A percentile compares a stretch with the other conserved stretches of the same genome.
phyloP scores from a whole-genome alignment of 2,329 filamentous ascomycete species.

The Hymenoscyphus salicellus region DNA sequence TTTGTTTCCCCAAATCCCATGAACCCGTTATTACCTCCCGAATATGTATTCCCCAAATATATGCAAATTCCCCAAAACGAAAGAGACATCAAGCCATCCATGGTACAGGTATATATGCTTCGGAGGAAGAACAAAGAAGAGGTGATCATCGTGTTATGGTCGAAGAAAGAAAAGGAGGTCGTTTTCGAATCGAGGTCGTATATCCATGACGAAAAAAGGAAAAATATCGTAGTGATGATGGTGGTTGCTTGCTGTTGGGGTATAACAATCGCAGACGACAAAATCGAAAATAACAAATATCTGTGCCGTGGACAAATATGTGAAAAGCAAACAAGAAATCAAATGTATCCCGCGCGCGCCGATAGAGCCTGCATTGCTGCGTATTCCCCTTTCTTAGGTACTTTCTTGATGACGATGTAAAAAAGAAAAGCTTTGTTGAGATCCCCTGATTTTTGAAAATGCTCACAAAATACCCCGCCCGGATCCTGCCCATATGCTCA shows the following conservation, averaged over 20 bases:
- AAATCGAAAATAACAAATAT: conserved; percentile 29
- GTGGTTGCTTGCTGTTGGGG: conserved; percentile 3
- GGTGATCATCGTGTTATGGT: conserved; percentile 7
- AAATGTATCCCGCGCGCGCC: conserved; percentile 39
- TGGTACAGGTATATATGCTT: conserved; percentile 19
- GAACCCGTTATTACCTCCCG: conserved; percentile 7
- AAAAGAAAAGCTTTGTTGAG: conserved; percentile 36
- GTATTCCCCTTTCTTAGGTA: conserved; percentile 49
- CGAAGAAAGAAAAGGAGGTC: background rate
- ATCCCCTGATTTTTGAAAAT: conserved; percentile 29
- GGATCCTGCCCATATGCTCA: conserved; percentile 34
- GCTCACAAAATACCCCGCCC: conserved; percentile 33
- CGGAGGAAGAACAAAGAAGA: conserved; percentile 14
- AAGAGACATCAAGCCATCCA: conserved; percentile 33
- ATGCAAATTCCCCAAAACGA: conserved; percentile 21
- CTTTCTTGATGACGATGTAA: conserved; percentile 28
- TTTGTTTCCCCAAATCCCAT: conserved; percentile 6
- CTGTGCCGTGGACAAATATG: conserved; percentile 1
- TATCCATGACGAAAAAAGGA: conserved; percentile 24
- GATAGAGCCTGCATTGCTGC: conserved; percentile 60
- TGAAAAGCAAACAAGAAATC: conserved; percentile 29
- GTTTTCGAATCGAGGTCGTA: conserved; percentile 9
- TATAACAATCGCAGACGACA: conserved; percentile 30
- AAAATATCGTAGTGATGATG: conserved; percentile 7
- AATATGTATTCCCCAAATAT: conserved; percentile 10